Evolutionary conservation across 2,329 filamentous ascomycete genomes (phyloP), one percentile per base, ranked within the genome.

Genomic region (Fusarium albosuccineum): DNA sequence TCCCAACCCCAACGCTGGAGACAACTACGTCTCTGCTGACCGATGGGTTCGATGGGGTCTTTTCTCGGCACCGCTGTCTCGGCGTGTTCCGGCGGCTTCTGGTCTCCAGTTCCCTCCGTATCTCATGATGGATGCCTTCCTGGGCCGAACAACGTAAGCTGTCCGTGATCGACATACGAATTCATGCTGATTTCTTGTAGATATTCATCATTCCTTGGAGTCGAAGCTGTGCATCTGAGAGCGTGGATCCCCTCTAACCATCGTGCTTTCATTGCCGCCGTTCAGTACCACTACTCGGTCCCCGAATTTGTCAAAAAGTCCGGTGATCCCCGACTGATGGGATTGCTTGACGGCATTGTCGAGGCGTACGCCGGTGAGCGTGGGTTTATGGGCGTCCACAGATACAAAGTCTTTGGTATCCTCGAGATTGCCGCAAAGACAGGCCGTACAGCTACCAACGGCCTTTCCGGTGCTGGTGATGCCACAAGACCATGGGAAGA

Each of bases 361-460:
- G 85, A 87, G 67, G 83, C 84, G 0, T 87, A 86, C 63, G 82
- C 83, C 0, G 85, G 85, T 1, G 84, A 86, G 65, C 78, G 84
- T 17, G 85, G 85, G 0, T 87, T 86, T 69, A 85, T 87, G 84
- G 84, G 85, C 6, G 82, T 81, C 0, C 85, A 87, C 67, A 76
- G 84, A n/a, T 86, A 86, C 71, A 87, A 87, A 68, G 85, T 87
- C 5, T 87, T 85, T 64, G 85, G 84, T 1, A 83, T 87, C 29
- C 79, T 86, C 0, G 84, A 86, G 59, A 81, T 86, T 13, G 84
- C 84, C 1, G 82, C 80, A 40, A 86, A 87, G 71, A 84, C 82
- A 0, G 84, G 85, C 3, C 79, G 85, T 5, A 83, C 84, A 0
- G 84, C 82, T 60, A 86, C 84, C 0, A 86, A 86, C 52, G 84